Percentiles rank a stretch among this genome's conserved stretches.
phyloP scores from a whole-genome alignment of 73 alveolate genomes.

The Urostyla sp. region DNA sequence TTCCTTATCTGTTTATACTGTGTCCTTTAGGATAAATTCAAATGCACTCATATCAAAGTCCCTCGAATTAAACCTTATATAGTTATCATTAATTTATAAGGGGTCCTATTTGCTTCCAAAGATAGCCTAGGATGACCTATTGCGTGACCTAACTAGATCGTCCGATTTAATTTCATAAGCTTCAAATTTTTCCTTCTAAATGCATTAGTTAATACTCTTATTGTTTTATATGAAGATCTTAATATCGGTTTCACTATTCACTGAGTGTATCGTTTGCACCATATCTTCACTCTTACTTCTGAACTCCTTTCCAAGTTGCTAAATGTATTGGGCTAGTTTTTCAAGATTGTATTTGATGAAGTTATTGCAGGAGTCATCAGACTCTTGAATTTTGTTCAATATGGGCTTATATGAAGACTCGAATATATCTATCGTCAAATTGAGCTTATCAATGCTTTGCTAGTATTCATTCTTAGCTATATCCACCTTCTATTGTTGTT shows the following conservation, averaged over 20 bases:
- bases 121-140: too few relatives aligned
- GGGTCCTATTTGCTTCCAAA: too few relatives aligned
- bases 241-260: slow-evolving; percentile 58
- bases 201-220: slow-evolving; percentile 5
- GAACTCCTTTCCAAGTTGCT: slow-evolving; percentile 21
- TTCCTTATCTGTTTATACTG: too few relatives aligned
- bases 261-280: slow-evolving; percentile 26
- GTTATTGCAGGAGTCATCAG: slow-evolving; percentile 29
- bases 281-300: slow-evolving; percentile 30
- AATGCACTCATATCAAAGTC: too few relatives aligned
- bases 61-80: too few relatives aligned
- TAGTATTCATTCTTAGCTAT: slow-evolving; percentile 48
- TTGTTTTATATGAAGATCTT: slow-evolving; percentile 63
- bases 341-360: slow-evolving; percentile 32
- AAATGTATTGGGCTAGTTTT: slow-evolving; percentile 7
- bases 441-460: neutral
- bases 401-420: slow-evolving; percentile 35
- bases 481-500: slow-evolving; percentile 5
- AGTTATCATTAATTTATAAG: too few relatives aligned
- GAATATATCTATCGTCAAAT: slow-evolving; percentile 39
- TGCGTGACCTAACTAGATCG: too few relatives aligned
- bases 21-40: too few relatives aligned
- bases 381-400: slow-evolving; percentile 38
- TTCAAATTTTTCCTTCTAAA: slow-evolving; percentile 32
- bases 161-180: slow-evolving; percentile 28